phyloP scores from a whole-genome alignment of 495 filamentous ascomycete genomes.

The Aspergillus funiculosus region DNA sequence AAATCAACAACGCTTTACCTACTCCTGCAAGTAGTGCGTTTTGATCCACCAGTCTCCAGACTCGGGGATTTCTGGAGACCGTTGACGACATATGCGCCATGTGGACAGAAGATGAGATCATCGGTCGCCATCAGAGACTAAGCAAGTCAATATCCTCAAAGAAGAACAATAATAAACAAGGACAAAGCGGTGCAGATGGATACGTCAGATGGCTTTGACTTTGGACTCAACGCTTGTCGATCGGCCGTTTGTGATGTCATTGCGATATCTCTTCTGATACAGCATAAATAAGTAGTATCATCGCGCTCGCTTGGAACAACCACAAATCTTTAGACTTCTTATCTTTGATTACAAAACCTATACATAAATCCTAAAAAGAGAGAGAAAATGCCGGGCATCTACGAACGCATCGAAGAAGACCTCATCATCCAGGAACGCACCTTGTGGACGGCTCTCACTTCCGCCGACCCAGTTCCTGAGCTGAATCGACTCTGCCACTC shows the following conservation, averaged over 20 bases:
- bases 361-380: not conserved
- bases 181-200: no score
- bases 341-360: not conserved
- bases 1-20: no score
- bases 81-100: no score
- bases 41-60: no score
- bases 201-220: conserved; percentile 4
- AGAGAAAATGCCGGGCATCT: conserved; percentile 31
- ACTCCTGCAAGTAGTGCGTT: no score
- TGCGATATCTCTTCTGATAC: no score
- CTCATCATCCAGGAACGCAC: conserved; percentile 35
- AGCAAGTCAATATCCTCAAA: no score
- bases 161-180: not conserved
- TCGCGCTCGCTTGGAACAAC: not conserved
- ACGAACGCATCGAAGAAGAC: conserved; percentile 43
- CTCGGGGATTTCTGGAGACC: no score
- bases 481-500: conserved; percentile 33
- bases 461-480: conserved; percentile 37
- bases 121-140: no score
- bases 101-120: conserved; percentile 2
- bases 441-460: conserved; percentile 43
- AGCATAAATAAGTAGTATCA: no score
- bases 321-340: not conserved
- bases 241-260: conserved; percentile 10
- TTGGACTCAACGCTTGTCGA: conserved; percentile 1